Evolutionary conservation across 2,329 filamentous ascomycete genomes (phyloP).

Genomic region (Aspergillus puulaauensis): DNA sequence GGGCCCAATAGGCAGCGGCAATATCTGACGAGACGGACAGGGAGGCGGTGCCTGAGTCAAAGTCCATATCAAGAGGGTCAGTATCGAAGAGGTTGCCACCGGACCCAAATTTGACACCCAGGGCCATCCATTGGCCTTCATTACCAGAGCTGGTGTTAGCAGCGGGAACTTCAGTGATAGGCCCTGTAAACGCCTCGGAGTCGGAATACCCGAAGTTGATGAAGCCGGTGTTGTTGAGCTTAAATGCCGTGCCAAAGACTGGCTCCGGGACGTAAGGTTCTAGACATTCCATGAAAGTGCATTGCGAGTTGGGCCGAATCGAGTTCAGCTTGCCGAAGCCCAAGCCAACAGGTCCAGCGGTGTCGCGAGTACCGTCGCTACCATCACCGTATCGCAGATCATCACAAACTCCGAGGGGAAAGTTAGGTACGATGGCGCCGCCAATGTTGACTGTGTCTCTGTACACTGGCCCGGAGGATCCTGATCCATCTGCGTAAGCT

Average conservation of each 20-base stretch:
- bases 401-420: conserved; percentile 6
- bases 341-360: conserved; percentile 9
- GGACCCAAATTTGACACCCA: conserved; percentile 9
- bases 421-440: conserved; percentile 11
- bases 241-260: conserved; percentile 9
- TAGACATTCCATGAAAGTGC: conserved; percentile 13
- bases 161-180: conserved; percentile 5
- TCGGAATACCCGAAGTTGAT: conserved; percentile 12
- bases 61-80: conserved; percentile 9
- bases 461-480: conserved; percentile 7
- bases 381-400: conserved; percentile 6
- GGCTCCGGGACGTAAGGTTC: conserved; percentile 10
- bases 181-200: conserved; percentile 2
- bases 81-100: conserved; percentile 2
- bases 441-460: conserved; percentile 11
- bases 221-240: conserved; percentile 8
- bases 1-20: conserved; percentile 11
- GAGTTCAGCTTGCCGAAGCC: conserved; percentile 9
- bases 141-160: conserved; percentile 10
- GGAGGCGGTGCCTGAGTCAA: conserved; percentile 8
- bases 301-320: conserved; percentile 9
- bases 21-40: conserved; percentile 8
- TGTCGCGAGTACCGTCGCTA: conserved; percentile 9
- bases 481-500: conserved; percentile 11
- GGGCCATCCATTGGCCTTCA: conserved; percentile 11